phyloP scores from a whole-genome alignment of 2,329 filamentous ascomycete species.

The Tolypocladium tundrense region DNA sequence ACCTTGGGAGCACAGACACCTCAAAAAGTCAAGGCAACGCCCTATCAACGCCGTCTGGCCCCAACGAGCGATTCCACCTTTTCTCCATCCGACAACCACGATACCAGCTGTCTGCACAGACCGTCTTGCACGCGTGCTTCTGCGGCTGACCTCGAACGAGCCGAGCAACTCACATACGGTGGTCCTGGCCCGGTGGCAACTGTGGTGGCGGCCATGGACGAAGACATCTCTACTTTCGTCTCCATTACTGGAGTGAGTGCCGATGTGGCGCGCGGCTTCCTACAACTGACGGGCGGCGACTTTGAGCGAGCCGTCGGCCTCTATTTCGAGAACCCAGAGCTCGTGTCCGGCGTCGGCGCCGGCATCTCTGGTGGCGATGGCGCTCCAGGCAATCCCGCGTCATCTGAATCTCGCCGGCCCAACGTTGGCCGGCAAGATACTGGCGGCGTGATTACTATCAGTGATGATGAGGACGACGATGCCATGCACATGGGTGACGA shows the following conservation, averaged over 20 bases:
- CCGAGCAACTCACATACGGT: not conserved
- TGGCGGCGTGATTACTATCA: conserved; percentile 53
- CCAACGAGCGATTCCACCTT: not conserved
- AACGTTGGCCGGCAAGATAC: conserved; percentile 23
- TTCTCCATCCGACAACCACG: not conserved
- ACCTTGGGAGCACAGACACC: not conserved
- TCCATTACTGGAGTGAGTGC: conserved; percentile 68
- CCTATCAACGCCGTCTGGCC: not conserved
- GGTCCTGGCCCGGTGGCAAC: not conserved
- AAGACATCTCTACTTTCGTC: conserved; percentile 67
- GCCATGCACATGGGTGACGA: conserved; percentile 8
- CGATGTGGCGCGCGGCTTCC: conserved; percentile 69
- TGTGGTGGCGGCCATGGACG: conserved; percentile 44
- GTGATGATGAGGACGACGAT: conserved; percentile 60
- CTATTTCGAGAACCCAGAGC: conserved; percentile 81
- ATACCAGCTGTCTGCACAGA: too few relatives aligned
- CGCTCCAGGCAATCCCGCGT: conserved; percentile 9
- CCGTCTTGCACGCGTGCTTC: not conserved
- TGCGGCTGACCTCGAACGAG: not conserved
- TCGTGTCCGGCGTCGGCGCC: conserved; percentile 29
- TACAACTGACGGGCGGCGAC: conserved; percentile 76
- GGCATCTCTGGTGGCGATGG: conserved; percentile 13
- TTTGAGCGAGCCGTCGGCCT: conserved; percentile 79
- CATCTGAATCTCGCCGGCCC: conserved; percentile 18
- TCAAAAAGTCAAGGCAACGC: not conserved